Evolutionary conservation across 2,329 filamentous ascomycete genomes (phyloP), one percentile per base, ranked within the genome.

Genomic region (Ascochyta rabiei): DNA sequence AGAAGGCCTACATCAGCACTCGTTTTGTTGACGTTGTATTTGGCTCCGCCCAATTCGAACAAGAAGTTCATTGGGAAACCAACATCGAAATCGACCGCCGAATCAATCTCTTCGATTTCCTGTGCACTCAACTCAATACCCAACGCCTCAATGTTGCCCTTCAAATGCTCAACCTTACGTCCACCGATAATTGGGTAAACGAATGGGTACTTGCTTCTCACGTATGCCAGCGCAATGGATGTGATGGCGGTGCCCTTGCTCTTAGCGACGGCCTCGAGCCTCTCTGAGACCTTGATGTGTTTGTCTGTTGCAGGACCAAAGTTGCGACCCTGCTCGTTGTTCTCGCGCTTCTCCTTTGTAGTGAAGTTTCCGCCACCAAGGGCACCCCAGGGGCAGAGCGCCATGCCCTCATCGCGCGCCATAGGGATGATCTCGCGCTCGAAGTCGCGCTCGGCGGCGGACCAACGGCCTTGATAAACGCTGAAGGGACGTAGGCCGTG

Each of bases 161-260:
- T 84, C 44, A 93, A 75, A 69, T 92, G 89, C 38, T 88, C 85
- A 8, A 90, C 72, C 64, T 87, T 91, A n/a, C 89, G 81, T 0
- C 88, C 87, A 6, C 89, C 89, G 8, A 91, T 80, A 30, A 93
- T 86, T 0, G 89, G 90, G 66, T 90, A 90, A 10, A 92, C 88
- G 59, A 89, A 86, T 0, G 88, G 85, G 0, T 84, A 79, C 76
- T 91, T 91, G 63, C 84, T 81, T 78, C 89, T 81, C 5, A 91
- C 84, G 67, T 92, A 92, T 1, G 89, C 89, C 31, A 93, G 72
- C 18, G 88, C 89, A 23, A 76, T 59, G 33, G 82, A 82, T 4
- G 86, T 88, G 43, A 90, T 80, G 28, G 81, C 76, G 1, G 80
- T 79, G 10, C 81, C 81, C 64, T 86, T 84, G 79, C 77, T 15